Evolutionary conservation across 495 filamentous ascomycete species (phyloP), one percentile per base, ranked within the genome.

Genomic region (Platismatia glauca): DNA sequence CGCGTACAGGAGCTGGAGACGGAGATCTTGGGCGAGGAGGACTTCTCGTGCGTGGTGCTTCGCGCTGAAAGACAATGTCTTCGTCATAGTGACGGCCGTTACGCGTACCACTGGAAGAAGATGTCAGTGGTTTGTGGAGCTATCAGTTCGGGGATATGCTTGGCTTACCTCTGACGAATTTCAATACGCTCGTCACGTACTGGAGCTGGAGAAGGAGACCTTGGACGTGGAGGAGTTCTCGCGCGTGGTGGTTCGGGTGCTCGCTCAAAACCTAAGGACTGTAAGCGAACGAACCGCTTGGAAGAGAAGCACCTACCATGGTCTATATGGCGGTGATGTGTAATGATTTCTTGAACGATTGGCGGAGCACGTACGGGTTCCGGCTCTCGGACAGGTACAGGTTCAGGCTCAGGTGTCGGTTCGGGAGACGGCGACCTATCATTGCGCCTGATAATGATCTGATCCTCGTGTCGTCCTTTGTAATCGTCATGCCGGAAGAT

Each of bases 251-350:
- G 43, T 41, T 68, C 61, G 37, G 64, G 66, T 59, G 61, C 56
- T 59, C 59, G 66, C 55, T 68, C 66, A 52, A 68, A 67, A 13
- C 66, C 66, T 68, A 41, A 41, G 7, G 18, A 15, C 48, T 11
- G 12, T 62, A 34, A 62, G 46, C 48, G 43, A 18, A 20, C 35
- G 24, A 24, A 37, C 1, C 37, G 22, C 4, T 41, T 33, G 38
- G 12, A 22, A 35, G n/a, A 58, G 15, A 53, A n/a, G n/a, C 37
- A 24, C 74, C 72, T 78, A 88, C 90, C 91, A 75, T 96, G 90
- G 71, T 96, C 89, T 69, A 95, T 89, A 67, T 93, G 87, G 29
- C 87, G 81, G 69, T 94, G 91, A 72, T 91, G 89, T 3, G 89
- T 90, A 62, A 91, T 89, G 52, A 94, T 81, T 69, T 95, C 88